Conservation (phyloP, 2,329 filamentous ascomycete species). For the Nothophoma quercina region DNA sequence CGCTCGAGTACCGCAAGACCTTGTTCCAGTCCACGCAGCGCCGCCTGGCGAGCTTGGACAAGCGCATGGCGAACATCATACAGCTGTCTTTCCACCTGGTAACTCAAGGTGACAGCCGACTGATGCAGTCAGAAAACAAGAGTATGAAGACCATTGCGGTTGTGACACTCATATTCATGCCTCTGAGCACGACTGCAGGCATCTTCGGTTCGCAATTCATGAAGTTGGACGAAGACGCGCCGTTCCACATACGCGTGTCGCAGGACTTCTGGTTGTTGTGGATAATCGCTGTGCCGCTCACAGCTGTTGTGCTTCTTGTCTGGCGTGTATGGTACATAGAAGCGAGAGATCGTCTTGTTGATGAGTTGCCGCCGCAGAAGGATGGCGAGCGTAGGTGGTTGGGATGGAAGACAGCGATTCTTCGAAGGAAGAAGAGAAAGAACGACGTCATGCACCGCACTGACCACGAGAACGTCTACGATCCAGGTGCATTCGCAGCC, state of each 20-base stretch:
- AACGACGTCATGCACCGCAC: background rate
- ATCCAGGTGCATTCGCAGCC: background rate
- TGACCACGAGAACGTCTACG: slow-evolving; percentile 4
- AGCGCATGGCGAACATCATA: slow-evolving; percentile 50
- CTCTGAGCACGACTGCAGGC: slow-evolving; percentile 45
- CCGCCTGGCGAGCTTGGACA: slow-evolving; percentile 45
- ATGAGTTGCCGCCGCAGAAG: slow-evolving; percentile 9
- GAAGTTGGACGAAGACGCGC: slow-evolving; percentile 27
- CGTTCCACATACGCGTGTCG: slow-evolving; percentile 32
- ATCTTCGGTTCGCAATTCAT: slow-evolving; percentile 45
- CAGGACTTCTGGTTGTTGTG: slow-evolving; percentile 43
- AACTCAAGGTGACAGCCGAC: slow-evolving; percentile 48
- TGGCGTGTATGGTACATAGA: slow-evolving; percentile 37
- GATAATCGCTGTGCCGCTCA: slow-evolving; percentile 37
- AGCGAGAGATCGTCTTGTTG: slow-evolving; percentile 21
- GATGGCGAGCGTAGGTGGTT: slow-evolving; percentile 20
- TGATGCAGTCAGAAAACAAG: slow-evolving; percentile 49
- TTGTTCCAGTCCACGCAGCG: slow-evolving; percentile 47
- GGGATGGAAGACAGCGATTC: slow-evolving; percentile 22
- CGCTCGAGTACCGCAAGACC: slow-evolving; percentile 40
- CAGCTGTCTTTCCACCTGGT: slow-evolving; percentile 52
- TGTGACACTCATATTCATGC: slow-evolving; percentile 55
- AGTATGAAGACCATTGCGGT: slow-evolving; percentile 58
- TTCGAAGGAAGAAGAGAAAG: background rate
- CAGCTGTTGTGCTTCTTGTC: slow-evolving; percentile 25